These are phyloP conservation scores for Picea abies DNA, from an alignment of 83 land plant species.

Conservation along the genomic window DNA sequence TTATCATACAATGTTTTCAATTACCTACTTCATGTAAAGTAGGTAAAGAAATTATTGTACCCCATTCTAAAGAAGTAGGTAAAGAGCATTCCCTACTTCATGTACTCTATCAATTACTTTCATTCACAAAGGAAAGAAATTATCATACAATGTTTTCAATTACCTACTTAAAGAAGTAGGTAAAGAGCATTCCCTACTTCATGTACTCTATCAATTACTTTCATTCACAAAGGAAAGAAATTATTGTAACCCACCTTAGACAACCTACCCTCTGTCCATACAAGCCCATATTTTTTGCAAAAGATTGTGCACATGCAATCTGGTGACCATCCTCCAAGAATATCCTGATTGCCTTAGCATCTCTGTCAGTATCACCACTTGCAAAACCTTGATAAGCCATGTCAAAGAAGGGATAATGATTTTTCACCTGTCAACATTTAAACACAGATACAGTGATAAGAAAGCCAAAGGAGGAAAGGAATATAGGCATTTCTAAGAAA, in stretches of 20 bases:
- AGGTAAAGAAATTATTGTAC: too few species aligned
- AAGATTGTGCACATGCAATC: constrained; percentile 87
- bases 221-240: background rate
- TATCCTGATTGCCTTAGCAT: constrained; percentile 81
- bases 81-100: constrained; percentile 62
- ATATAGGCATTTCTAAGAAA: background rate
- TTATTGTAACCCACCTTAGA: constrained; percentile 45
- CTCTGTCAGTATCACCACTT: constrained; percentile 87
- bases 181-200: too few species aligned
- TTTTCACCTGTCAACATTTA: constrained; percentile 48
- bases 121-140: background rate
- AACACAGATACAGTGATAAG: background rate
- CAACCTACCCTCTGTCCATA: constrained; percentile 95
- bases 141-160: too few species aligned
- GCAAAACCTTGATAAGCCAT: constrained; percentile 99
- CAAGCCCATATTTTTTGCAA: constrained; percentile 95
- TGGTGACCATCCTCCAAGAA: constrained; percentile 88
- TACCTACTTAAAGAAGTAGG: too few species aligned
- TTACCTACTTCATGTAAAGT: too few species aligned
- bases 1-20: background rate
- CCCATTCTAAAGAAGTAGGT: too few species aligned
- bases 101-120: too few species aligned
- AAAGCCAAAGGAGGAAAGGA: background rate
- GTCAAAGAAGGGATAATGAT: constrained; percentile 92
- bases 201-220: background rate